A percentile compares a stretch with the other conserved stretches of the same genome.
These are phyloP conservation scores for Tricholoma sp. DNA, from an alignment of 768 basidiomycete species.

Conservation along the genomic window DNA sequence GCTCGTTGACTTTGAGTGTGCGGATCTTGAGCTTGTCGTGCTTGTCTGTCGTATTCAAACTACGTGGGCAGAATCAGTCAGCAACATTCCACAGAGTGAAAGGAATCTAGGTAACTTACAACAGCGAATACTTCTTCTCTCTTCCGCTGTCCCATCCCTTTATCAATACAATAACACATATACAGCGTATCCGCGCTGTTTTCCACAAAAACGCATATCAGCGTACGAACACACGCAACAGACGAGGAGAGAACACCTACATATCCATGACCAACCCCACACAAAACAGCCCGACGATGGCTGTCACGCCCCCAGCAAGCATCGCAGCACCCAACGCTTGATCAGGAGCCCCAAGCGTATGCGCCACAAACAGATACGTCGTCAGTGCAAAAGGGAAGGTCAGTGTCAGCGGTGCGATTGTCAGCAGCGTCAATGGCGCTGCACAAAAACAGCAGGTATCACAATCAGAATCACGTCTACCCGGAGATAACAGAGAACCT, in stretches of 20 bases:
- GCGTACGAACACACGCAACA: background rate
- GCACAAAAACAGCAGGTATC: background rate
- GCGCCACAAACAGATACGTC: slow-evolving; percentile 88
- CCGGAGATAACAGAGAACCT: slow-evolving; percentile 16
- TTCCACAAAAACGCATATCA: background rate
- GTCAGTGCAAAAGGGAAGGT: slow-evolving; percentile 78
- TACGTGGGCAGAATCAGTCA: slow-evolving; percentile 8
- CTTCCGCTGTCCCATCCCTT: slow-evolving; percentile 34
- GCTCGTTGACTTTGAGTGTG: background rate
- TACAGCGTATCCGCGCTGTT: slow-evolving; percentile 40
- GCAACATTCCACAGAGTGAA: background rate
- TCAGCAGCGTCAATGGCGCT: slow-evolving; percentile 70
- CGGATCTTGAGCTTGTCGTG: slow-evolving; percentile 6
- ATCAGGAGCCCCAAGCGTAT: slow-evolving; percentile 63
- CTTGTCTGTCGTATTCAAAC: slow-evolving; percentile 29
- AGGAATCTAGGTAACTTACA: slow-evolving; percentile 20
- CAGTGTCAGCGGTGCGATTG: slow-evolving; percentile 70
- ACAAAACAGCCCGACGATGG: slow-evolving; percentile 78
- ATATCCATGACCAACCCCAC: slow-evolving; percentile 75
- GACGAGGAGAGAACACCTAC: slow-evolving; percentile 21
- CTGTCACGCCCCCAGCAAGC: slow-evolving; percentile 74
- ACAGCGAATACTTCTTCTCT: slow-evolving; percentile 38
- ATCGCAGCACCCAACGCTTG: slow-evolving; percentile 73
- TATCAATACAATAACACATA: slow-evolving; percentile 47
- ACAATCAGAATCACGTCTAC: background rate